Conservation (phyloP, 768 basidiomycete species). For the Antrodiella citrinella region DNA sequence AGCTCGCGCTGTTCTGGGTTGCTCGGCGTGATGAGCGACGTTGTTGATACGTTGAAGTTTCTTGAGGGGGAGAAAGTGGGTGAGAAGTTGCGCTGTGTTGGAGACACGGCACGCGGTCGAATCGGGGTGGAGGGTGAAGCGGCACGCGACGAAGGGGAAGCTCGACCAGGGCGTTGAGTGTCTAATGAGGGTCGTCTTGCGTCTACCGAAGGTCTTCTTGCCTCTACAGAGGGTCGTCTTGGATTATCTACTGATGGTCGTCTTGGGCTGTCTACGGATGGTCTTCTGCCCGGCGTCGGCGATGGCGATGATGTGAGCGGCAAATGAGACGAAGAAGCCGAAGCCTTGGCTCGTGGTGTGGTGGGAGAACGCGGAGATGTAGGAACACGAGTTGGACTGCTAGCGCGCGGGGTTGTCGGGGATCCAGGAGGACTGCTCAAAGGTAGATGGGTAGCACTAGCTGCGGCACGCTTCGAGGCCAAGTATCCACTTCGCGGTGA, state of each 20-base stretch:
- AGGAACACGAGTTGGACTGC: slow-evolving; percentile 36
- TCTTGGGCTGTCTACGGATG: slow-evolving; percentile 12
- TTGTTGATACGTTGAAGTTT: slow-evolving; percentile 51
- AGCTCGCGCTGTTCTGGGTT: slow-evolving; percentile 58
- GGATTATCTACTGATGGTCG: slow-evolving; percentile 20
- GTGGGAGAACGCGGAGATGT: slow-evolving; percentile 36
- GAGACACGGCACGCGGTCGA: slow-evolving; percentile 30
- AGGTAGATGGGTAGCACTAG: slow-evolving; percentile 36
- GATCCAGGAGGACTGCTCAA: slow-evolving; percentile 30
- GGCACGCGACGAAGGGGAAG: slow-evolving; percentile 32
- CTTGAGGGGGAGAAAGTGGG: slow-evolving; percentile 41
- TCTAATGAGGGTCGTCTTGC: slow-evolving; percentile 26
- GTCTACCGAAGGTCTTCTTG: slow-evolving; percentile 31
- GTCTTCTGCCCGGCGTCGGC: background rate
- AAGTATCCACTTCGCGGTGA: slow-evolving; percentile 31
- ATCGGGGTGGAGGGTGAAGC: slow-evolving; percentile 35
- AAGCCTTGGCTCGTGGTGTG: slow-evolving; percentile 34
- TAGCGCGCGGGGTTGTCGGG: slow-evolving; percentile 29
- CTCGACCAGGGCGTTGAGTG: slow-evolving; percentile 15
- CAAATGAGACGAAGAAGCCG: slow-evolving; percentile 44
- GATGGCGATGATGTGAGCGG: slow-evolving; percentile 29
- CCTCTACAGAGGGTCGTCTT: slow-evolving; percentile 7
- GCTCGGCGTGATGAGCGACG: slow-evolving; percentile 37
- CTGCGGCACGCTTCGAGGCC: slow-evolving; percentile 27
- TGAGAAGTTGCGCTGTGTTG: slow-evolving; percentile 20